Base-by-base conservation (phyloP, 1,284 basidiomycete genomes). In the Rhodofomes roseus region DNA sequence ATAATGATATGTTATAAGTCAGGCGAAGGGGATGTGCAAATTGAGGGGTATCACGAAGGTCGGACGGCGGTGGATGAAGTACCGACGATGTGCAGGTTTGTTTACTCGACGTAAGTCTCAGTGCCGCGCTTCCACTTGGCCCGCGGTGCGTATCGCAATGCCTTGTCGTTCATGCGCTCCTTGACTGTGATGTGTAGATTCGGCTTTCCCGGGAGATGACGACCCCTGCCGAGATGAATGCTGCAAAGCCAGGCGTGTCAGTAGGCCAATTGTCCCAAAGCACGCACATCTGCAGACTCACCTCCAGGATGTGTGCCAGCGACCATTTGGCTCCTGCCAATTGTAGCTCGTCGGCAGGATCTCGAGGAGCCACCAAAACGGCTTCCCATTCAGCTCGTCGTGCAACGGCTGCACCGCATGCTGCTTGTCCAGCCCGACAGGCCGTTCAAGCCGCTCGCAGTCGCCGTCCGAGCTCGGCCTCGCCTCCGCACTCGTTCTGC, bases 131-230 rank as follows among this genome's bases (percentile, higher is more conserved):
- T 70, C 77, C 79, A 87, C 50, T 59, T 64, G 36, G 85, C 85
- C 34, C 72, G 74, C 1, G 85, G 85, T 23, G 66, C 76, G 67
- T 87, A 87, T 53, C 77, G 76, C 60, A 82, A 66, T 18, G 60
- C 62, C 36, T 69, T 48, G 60, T 79, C 73, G 20, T 73, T 69
- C 75, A 83, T 83, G 20, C 85, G 77, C 56, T 77, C 67, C 68
- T 77, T 74, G 29, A 87, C 85, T 4, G 80, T 80, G 37, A 71
- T 63, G 65, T 87, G 85, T 66, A 87, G 82, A 7, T 74, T 73
- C 6, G 83, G 82, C 6, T 73, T 57, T 52, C 75, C 74, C 6
- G 71, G 66, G 41, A 86, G 77, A 27, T 70, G 68, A 14, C 85
- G 72, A 0, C 83, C 84, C 48, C 72, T 71, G 2, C 83, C 83